Base-by-base conservation (phyloP, 768 basidiomycete genomes). In the Lactarius deliciosus region DNA sequence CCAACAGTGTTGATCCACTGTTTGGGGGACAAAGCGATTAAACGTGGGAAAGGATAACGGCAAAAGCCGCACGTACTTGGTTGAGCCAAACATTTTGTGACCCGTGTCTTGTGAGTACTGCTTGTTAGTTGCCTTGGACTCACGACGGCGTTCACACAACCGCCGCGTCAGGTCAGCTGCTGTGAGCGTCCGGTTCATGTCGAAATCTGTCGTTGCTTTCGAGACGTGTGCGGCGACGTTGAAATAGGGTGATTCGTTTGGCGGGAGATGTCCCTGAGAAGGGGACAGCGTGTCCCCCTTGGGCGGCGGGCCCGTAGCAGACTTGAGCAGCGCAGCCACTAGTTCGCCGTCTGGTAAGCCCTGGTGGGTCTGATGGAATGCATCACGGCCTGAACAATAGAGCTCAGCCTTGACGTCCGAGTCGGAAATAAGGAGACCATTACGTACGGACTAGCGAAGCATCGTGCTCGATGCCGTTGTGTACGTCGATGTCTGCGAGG, bases 381-480 rank as follows among this genome's bases (percentile, higher is more conserved):
- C 60, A 70, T 91, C 89, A 53, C 84, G 79, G 30, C 89, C 89
- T 90, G 65, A 10, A 3, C 25, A 68, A 30, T 50, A 25, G n/a
- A 30, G 1, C 8, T 32, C 61, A 28, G 9, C 22, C 4, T 5
- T 5, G 22, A 34, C 40, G 9, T 18, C 18, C 18, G 40, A 47
- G 13, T 1, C 11, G 36, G 36, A 40, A 40, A 15, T 40, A 40
- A 40, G 38, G 38, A 41, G 7, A 9, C 25, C 16, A 30, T 32
- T 3, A 81, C 84, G 56, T 74, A 88, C 88, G 81, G 18, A 81
- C 79, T 25, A 90, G 77, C 0, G 86, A 88, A 0, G 78, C 87
- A 71, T 90, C 87, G 70, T 90, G 87, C 69, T 90, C 89, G 63
- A 90, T 90, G 7, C 87, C 86, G 66, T 91, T 91, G 74, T 92